Base-by-base conservation (phyloP, 129 eudicot genomes). In the Erigeron canadensis region DNA sequence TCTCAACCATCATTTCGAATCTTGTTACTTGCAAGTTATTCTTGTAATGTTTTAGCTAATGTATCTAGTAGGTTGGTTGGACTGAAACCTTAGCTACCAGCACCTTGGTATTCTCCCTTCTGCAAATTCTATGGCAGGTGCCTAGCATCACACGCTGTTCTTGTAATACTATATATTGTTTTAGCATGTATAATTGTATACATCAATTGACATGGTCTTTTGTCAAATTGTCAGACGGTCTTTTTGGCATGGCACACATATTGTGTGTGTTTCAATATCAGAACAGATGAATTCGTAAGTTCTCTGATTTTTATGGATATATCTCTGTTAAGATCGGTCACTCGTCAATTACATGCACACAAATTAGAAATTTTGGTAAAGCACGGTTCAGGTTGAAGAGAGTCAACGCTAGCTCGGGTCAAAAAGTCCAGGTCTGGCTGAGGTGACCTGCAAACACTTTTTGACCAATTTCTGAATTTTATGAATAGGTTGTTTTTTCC, bases 51-150 rank as follows among this genome's bases (percentile, higher is more conserved):
- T 37, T 13, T 47, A 55, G 5, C 19, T 65, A 8, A 44, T 21
- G 51, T 46, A 37, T 65, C 18, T 8, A 73, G 72, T 80, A 83
- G 86, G 41, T 65, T 75, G 72, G 44, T 83, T 56, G 72, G 73
- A 71, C 77, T 46, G 70, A 59, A 62, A 56, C 43, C 54, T 84
- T 84, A 79, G 92, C 78, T 70, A 44, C 77, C 23, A 84, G 96
- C 84, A 82, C 93, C 15, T 77, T 82, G 93, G 54, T 81, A 67
- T 89, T 89, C 66, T 84, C 85, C 39, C 63, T 86, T 57, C 82
- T 89, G 50, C 93, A 89, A 82, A 84, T 89, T 72, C 60, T 82
- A 42, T 89, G 96, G 96, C 96, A 89, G 96, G 96, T 89, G 58
- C 37, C 38, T 34, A 21, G 23, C 45, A 63, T 59, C 69, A 70